A percentile compares a stretch with the other conserved stretches of the same genome.
Evolutionary conservation across 1,139 yeast genomes (phyloP).

Genomic region (Casaregolazyma suthepensis): DNA sequence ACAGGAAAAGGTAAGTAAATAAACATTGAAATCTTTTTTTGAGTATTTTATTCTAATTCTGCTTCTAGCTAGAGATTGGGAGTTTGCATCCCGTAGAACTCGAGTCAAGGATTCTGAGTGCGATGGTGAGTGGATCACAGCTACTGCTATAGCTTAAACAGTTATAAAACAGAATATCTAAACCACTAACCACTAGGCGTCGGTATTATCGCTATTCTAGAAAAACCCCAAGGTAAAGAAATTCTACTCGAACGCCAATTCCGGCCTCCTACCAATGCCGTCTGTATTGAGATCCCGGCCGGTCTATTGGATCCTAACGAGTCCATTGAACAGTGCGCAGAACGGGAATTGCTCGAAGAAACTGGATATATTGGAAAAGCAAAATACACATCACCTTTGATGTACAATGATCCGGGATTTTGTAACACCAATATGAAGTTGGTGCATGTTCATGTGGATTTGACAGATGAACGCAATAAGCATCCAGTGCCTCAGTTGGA

Average conservation of each 20-base stretch:
- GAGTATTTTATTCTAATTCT: neutral
- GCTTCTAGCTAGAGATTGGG: constrained; percentile 62
- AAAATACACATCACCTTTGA: constrained; percentile 45
- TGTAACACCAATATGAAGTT: constrained; percentile 83
- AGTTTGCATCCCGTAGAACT: constrained; percentile 80
- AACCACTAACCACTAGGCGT: constrained; percentile 37
- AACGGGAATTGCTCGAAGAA: constrained; percentile 82
- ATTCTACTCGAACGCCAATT: constrained; percentile 79
- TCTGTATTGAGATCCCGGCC: constrained; percentile 91
- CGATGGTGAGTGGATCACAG: constrained; percentile 48
- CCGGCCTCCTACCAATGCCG: constrained; percentile 85
- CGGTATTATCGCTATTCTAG: constrained; percentile 71
- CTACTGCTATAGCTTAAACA: neutral
- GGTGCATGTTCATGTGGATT: constrained; percentile 74
- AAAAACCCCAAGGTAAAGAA: constrained; percentile 46
- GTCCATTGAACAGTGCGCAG: constrained; percentile 69
- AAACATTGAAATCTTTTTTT: neutral
- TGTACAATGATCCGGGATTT: constrained; percentile 84
- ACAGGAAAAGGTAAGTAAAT: constrained; percentile 21
- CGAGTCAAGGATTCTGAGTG: constrained; percentile 58
- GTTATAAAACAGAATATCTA: no score
- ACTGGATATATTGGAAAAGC: constrained; percentile 80
- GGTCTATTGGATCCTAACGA: constrained; percentile 88
- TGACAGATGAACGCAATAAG: constrained; percentile 54
- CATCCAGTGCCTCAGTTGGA: constrained; percentile 72